Conservation (phyloP, 2,329 filamentous ascomycete species). For the Ceratocystis destructans region DNA sequence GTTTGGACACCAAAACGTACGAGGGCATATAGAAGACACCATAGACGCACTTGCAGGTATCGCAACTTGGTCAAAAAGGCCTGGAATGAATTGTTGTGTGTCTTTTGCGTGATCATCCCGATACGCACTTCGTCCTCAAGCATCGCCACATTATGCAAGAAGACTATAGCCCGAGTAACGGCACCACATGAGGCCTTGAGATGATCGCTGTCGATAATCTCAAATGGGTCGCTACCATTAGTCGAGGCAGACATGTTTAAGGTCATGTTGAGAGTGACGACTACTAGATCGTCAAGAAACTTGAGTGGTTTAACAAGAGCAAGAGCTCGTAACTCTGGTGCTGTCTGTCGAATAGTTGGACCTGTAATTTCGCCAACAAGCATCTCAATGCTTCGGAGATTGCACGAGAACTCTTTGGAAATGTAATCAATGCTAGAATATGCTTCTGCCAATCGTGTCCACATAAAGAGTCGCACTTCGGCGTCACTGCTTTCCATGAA, state of each 20-base stretch:
- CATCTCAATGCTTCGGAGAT: slow-evolving; percentile 72
- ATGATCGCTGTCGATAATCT: slow-evolving; percentile 71
- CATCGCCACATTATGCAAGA: slow-evolving; percentile 67
- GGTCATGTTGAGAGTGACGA: slow-evolving; percentile 54
- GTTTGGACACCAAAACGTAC: slow-evolving; percentile 55
- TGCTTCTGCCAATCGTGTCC: slow-evolving; percentile 80
- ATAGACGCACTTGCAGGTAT: slow-evolving; percentile 75
- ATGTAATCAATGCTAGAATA: slow-evolving; percentile 74
- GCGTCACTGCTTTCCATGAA: slow-evolving; percentile 73
- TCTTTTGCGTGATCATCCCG: slow-evolving; percentile 50
- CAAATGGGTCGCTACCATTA: slow-evolving; percentile 37
- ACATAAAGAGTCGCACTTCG: slow-evolving; percentile 72
- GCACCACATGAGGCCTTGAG: slow-evolving; percentile 59
- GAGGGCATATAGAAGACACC: slow-evolving; percentile 75
- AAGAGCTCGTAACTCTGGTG: slow-evolving; percentile 51
- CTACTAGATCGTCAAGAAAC: slow-evolving; percentile 62
- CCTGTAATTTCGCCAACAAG: slow-evolving; percentile 49
- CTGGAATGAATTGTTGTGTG: slow-evolving; percentile 42
- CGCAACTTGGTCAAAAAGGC: slow-evolving; percentile 52
- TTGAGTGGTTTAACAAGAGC: slow-evolving; percentile 64
- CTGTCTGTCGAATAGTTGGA: slow-evolving; percentile 49
- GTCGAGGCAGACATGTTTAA: slow-evolving; percentile 46
- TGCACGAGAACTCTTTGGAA: slow-evolving; percentile 79
- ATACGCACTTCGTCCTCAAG: slow-evolving; percentile 78
- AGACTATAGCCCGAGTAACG: slow-evolving; percentile 54